Evolutionary conservation across 2,329 filamentous ascomycete species (phyloP).

Genomic region (Trichophyton verrucosum): DNA sequence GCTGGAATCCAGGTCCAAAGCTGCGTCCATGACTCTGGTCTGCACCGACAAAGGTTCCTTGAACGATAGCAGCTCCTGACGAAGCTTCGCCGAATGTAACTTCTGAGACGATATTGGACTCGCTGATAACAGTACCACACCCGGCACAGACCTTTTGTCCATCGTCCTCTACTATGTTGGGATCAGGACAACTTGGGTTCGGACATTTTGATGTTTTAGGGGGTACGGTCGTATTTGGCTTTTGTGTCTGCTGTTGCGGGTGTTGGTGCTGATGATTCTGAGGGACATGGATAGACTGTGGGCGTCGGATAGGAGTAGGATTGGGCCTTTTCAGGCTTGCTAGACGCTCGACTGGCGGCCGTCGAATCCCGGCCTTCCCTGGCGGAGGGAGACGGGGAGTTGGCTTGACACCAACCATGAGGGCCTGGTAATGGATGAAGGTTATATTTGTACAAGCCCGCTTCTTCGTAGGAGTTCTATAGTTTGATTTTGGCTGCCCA

Average conservation of each 20-base stretch:
- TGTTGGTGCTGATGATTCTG: conserved; percentile 17
- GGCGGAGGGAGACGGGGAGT: conserved; percentile 14
- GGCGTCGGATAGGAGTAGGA: conserved; percentile 28
- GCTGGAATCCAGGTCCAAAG: conserved; percentile 37
- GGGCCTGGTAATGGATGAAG: not conserved
- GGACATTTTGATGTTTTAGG: conserved; percentile 33
- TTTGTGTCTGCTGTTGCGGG: conserved; percentile 14
- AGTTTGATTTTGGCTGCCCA: not conserved
- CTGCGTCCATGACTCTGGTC: conserved; percentile 69
- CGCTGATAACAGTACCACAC: conserved; percentile 73
- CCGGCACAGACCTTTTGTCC: conserved; percentile 55
- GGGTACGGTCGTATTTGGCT: conserved; percentile 13
- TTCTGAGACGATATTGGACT: conserved; percentile 83
- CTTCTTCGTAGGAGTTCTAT: not conserved
- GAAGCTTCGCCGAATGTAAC: conserved; percentile 82
- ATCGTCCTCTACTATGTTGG: conserved; percentile 36
- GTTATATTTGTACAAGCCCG: not conserved
- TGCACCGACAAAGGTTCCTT: conserved; percentile 76
- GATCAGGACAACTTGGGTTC: conserved; percentile 34
- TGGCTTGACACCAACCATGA: conserved; percentile 12
- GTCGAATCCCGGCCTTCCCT: conserved; percentile 23
- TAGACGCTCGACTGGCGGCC: conserved; percentile 26
- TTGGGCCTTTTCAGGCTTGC: conserved; percentile 30
- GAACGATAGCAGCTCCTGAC: conserved; percentile 74
- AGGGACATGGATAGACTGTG: conserved; percentile 14